Base-by-base conservation (phyloP, 2,329 filamentous ascomycete genomes). In the Claviceps capensis region DNA sequence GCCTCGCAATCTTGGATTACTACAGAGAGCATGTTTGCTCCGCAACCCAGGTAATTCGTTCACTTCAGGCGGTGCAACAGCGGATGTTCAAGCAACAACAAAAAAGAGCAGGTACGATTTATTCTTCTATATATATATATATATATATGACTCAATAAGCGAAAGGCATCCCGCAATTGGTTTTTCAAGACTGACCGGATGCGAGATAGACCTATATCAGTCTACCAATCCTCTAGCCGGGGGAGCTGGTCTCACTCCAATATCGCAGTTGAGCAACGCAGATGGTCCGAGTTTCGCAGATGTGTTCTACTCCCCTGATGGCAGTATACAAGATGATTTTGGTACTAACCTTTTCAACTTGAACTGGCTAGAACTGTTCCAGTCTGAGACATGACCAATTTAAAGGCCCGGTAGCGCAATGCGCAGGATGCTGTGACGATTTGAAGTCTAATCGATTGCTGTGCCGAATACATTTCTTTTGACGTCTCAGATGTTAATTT, bases 351-450 rank as follows among this genome's bases (percentile, higher is more conserved):
- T 51, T n/a, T 16, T 43, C 6, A 51, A 23, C 19, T 34, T 51
- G 36, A 36, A 51, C 22, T 51, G 49, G 49, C 13, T 51, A 36
- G 49, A 51, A 34, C 2, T 51, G 1, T 51, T 51, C 13, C 49
- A 46, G 13, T 47, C 34, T 11, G 49, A 46, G 22, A 30, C 34
- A 2, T 51, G 1, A 51, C 26, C 11, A 38, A 16, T 1, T 19
- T 4, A 23, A 34, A 41, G 34, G 22, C 6, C 30, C 16, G 9
- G n/a, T 17, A 4, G 7, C 26, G 44, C 44, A 30, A 30, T n/a
- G 17, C 7, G 26, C 9, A 16, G 46, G 17, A 22, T 49, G 11
- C 42, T 30, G 14, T 14, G 2, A 8, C 34, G 4, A 8, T 26
- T 38, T 40, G 2, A 48, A 48, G 19, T n/a, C 9, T 17, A n/a